Evolutionary conservation across 73 alveolate genomes (phyloP), one percentile per base, ranked within the genome.

Genomic region (Tetrahymena thermophila): DNA sequence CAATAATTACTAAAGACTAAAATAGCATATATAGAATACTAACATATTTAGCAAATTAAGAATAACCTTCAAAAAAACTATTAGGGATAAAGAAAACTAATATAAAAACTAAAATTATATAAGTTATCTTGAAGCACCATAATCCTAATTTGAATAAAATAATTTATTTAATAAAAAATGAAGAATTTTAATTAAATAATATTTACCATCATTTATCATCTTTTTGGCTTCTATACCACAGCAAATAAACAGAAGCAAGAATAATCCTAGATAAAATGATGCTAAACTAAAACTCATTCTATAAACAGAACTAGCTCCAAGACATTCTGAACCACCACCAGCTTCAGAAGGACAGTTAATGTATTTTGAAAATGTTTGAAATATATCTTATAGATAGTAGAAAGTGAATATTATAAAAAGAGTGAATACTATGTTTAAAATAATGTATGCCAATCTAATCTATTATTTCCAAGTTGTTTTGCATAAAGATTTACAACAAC

Each of bases 271-370:
- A 84, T 98, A 98, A 95, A 98, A 96, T 93, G 95, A 43, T 55
- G 96, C 95, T 28, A 98, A 96, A 34, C 93, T 96, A 94, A 98
- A 98, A 56, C 98, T 97, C 98, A 98, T 98, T 96, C 99, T 97
- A 94, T 96, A 96, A 44, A 98, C 95, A n/a, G 98, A 98, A 25
- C 98, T 94, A 3, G 97, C 95, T 28, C 99, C 99, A 94, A 98
- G 55, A 94, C 99, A 98, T 13, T 97, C 95, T 37, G 97, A 31
- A 5, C 94, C 97, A n/a, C 97, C 97, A 14, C 98, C 98, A 23
- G 98, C 93, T 35, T 94, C 93, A 16, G 94, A 96, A 37, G 98
- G 98, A 85, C 98, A 97, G 56, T 94, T 96, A 28, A 94, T 43
- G 43, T 89, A 95, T 9, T 43, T 15, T 9, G 83, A 23, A 85